A percentile compares a stretch with the other conserved stretches of the same genome.
Evolutionary conservation across 306 rosid genomes (phyloP).

Genomic region (Dryas drummondii): DNA sequence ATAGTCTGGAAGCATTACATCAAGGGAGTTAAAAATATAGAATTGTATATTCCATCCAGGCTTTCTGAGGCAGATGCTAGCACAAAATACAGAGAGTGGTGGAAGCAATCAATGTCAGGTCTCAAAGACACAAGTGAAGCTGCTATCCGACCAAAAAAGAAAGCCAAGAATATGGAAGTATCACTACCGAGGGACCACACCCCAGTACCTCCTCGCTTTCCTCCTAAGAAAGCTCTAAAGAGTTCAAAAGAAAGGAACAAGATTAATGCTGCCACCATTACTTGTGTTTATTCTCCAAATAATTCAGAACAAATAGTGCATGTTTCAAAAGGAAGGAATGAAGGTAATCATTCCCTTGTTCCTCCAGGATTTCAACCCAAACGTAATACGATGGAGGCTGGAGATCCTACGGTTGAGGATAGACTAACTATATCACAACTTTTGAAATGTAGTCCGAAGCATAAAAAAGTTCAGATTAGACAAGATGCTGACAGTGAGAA

Average conservation of each 20-base stretch:
- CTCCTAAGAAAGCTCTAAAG: background rate
- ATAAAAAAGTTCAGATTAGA: background rate
- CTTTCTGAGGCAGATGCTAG: slow-evolving; percentile 33
- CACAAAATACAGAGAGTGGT: slow-evolving; percentile 16
- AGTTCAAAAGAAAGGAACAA: background rate
- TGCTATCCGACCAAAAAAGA: background rate
- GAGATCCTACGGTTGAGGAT: slow-evolving; percentile 1
- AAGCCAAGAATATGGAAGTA: background rate
- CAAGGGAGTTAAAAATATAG: slow-evolving; percentile 11
- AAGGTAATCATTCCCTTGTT: background rate
- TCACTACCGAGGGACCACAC: background rate
- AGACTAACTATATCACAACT: background rate
- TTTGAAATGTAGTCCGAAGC: background rate
- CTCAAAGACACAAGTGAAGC: background rate
- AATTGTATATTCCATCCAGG: slow-evolving; percentile 39
- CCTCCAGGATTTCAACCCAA: slow-evolving; percentile 18
- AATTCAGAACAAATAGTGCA: background rate
- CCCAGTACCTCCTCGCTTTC: background rate
- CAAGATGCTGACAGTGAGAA: background rate
- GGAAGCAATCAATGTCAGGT: background rate
- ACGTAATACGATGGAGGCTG: background rate
- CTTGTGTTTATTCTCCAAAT: background rate
- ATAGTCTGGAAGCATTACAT: slow-evolving; percentile 40
- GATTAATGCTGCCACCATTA: background rate
- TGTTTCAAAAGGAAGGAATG: background rate